Evolutionary conservation across 495 filamentous ascomycete genomes (phyloP), one percentile per base, ranked within the genome.

Genomic region (Talaromyces stipitatus): DNA sequence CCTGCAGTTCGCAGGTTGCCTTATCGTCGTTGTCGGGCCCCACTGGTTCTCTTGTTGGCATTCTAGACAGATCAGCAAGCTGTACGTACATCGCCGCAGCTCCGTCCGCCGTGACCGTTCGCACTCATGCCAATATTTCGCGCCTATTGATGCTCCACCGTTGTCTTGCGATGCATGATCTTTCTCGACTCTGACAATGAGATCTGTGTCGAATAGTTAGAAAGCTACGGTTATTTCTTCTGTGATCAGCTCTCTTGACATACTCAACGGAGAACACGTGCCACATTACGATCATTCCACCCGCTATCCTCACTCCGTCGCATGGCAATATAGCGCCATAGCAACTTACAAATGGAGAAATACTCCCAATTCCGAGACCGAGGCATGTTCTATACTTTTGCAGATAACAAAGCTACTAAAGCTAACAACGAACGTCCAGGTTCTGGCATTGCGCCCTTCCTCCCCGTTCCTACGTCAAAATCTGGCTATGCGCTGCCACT

Each of bases 341-440:
- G n/a, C 38, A 24, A 22, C 33, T 20, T 24, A 26, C 11, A 2
- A 23, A 98, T 98, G 94, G 94, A 98, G 82, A 97, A 96, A 71
- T 97, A 90, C 70, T 92, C 91, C 9, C 91, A 97, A 69, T 99
- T 88, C 62, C 86, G 94, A 56, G 94, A 99, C 75, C 83, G 89
- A 83, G 94, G 94, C 87, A 78, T 61, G 75, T 66, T 10, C 20
- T 16, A 54, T 45, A 20, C 30, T 10, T 6, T 23, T 54, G 4
- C 27, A 26, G 6, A 41, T 20, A 14, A 30, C 20, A 47, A 54
- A 36, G 6, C 16, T 38, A 4, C 27, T 22, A 53, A 53, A 12
- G 18, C 51, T 43, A 29, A 28, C 32, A 54, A 54, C 36, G 1
- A 29, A 38, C 46, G 29, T 9, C 20, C 66, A 98, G 94, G 91